Base-by-base conservation (phyloP, 73 alveolate genomes). In the Tetrahymena malaccensis region DNA sequence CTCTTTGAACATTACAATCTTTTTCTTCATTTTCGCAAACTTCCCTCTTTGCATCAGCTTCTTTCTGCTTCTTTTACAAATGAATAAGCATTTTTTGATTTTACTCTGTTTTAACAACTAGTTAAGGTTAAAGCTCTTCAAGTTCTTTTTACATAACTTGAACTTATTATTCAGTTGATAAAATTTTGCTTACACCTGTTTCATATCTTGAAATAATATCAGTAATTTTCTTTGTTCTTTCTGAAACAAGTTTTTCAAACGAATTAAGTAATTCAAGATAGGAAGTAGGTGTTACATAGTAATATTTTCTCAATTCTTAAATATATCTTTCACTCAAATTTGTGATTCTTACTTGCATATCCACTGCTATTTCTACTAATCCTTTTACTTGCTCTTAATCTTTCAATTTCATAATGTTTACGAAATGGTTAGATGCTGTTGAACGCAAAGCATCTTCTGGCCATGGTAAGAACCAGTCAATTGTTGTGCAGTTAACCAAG, bases 241-340 rank as follows among this genome's bases (percentile, higher is more conserved):
- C 97, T 13, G 97, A 38, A 40, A 99, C 98, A 83, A 99, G 97
- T 85, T 96, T 97, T 96, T 98, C 98, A 98, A 99, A 99, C 55
- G 99, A 98, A 43, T 98, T 98, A 34, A 99, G 98, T 43, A 99
- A 99, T 94, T 99, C 99, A 16, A 99, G 98, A 96, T 99, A 99
- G 84, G 99, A 97, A 85, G 99, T 99, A n/a, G 99, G 99, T 1
- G 99, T 99, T 17, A 99, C 99, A 98, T 99, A 98, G 96, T 99
- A 99, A 97, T 98, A 98, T 95, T 99, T 99, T 93, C 97, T 95
- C 55, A 95, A 55, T 95, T 95, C 97, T 55, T 95, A 43, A 37
- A 85, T 56, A 31, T 85, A 95, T 89, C 95, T 85, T 95, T 95
- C 94, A 44, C 95, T 95, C 34, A 95, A 85, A 21, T 95, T 93